Evolutionary conservation across 1,139 yeast genomes (phyloP).

Genomic region (Martiniozyma asiatica): DNA sequence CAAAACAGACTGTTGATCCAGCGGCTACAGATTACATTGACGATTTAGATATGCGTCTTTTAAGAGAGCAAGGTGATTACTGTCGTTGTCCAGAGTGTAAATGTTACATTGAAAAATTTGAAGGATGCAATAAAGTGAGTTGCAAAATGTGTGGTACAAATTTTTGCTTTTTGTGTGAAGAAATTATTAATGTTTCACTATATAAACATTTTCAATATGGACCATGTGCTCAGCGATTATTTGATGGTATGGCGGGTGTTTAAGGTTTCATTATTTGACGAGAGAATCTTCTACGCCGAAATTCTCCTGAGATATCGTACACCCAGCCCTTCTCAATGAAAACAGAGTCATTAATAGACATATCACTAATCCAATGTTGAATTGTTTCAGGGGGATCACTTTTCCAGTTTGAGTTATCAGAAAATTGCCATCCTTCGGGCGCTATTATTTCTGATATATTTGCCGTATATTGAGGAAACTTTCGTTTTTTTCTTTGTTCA

Average conservation of each 20-base stretch:
- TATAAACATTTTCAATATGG: slow-evolving; percentile 42
- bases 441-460: slow-evolving; percentile 46
- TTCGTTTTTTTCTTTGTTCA: slow-evolving; percentile 40
- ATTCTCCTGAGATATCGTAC: slow-evolving; percentile 35
- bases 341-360: slow-evolving; percentile 24
- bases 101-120: slow-evolving; percentile 42
- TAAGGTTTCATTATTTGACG: slow-evolving; percentile 2
- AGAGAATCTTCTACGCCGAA: slow-evolving; percentile 42
- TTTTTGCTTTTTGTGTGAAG: slow-evolving; percentile 52
- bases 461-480: slow-evolving; percentile 55
- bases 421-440: slow-evolving; percentile 68
- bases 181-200: slow-evolving; percentile 30
- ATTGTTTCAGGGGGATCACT: slow-evolving; percentile 45
- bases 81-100: slow-evolving; percentile 52
- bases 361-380: slow-evolving; percentile 44
- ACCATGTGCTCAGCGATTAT: slow-evolving; percentile 39
- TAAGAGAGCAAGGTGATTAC: no score
- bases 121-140: slow-evolving; percentile 61
- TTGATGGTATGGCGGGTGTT: slow-evolving; percentile 36
- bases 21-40: no score
- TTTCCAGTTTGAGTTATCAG: slow-evolving; percentile 52
- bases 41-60: no score
- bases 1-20: no score
- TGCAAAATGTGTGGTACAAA: slow-evolving; percentile 38
- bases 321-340: slow-evolving; percentile 30